Conservation (phyloP, 2,329 filamentous ascomycete species). For the Sporothrix variecibatus region DNA sequence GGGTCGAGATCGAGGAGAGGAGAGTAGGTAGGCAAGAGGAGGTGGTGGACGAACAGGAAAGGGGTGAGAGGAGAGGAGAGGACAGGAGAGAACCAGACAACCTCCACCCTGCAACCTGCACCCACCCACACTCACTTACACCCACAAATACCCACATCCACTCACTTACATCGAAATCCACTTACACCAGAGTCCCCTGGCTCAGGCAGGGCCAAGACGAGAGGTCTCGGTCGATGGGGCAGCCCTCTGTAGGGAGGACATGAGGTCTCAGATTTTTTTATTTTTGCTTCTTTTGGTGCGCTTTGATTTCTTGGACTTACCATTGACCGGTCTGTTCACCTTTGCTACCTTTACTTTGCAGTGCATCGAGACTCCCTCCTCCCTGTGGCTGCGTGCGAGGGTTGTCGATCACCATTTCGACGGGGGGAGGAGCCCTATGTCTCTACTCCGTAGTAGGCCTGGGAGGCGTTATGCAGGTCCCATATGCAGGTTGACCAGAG, state of each 20-base stretch:
- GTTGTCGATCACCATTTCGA: constrained; percentile 24
- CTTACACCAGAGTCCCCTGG: constrained; percentile 7
- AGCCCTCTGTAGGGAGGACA: constrained; percentile 3
- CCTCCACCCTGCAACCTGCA: neutral
- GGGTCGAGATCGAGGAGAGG: neutral
- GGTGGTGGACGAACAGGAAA: neutral
- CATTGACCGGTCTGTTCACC: neutral
- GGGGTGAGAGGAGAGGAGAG: neutral
- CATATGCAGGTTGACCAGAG: neutral
- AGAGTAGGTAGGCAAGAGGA: neutral
- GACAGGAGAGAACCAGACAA: neutral
- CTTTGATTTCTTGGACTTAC: neutral
- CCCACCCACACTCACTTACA: constrained; percentile 3
- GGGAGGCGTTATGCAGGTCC: neutral
- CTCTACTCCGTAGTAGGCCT: no score
- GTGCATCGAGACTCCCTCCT: constrained; percentile 12
- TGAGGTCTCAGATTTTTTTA: neutral
- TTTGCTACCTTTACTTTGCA: neutral
- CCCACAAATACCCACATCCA: neutral
- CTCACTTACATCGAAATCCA: neutral
- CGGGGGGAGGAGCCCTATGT: neutral
- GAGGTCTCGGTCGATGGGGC: constrained; percentile 1
- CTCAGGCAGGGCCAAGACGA: neutral
- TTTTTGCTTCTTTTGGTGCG: neutral
- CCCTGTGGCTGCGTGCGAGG: constrained; percentile 7